Evolutionary conservation across 2,329 filamentous ascomycete genomes (phyloP).

Genomic region (Epicoccum nigrum): DNA sequence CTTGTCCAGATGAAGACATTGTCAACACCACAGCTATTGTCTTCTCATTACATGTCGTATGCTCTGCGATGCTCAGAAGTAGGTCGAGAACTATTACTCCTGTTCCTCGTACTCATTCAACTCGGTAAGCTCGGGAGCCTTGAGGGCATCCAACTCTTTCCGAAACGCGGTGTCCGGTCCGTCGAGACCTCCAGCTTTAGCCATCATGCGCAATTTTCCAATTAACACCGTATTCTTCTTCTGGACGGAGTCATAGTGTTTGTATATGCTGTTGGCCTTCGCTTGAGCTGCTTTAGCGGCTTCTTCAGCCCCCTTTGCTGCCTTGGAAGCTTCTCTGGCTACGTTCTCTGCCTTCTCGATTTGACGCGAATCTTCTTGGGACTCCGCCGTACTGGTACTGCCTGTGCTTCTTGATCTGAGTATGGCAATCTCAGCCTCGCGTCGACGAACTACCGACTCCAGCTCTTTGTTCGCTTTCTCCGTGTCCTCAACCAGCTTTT

Average conservation of each 20-base stretch:
- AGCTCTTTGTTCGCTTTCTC: neutral
- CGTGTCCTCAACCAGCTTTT: neutral
- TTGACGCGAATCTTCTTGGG: no score
- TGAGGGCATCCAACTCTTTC: neutral
- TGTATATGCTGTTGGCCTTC: neutral
- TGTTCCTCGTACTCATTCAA: neutral
- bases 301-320: neutral
- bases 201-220: neutral
- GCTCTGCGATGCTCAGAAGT: no score
- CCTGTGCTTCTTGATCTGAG: no score
- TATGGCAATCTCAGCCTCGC: no score
- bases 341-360: neutral
- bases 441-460: neutral
- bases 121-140: neutral
- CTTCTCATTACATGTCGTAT: no score
- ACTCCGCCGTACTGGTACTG: no score
- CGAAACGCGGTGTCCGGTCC: neutral
- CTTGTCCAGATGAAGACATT: no score
- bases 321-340: neutral
- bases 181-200: neutral
- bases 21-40: no score
- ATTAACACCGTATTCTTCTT: neutral
- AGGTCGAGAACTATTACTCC: no score
- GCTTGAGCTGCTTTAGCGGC: neutral
- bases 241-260: neutral